Conservation (phyloP, 2,329 filamentous ascomycete species). For the Fusarium hostae region DNA sequence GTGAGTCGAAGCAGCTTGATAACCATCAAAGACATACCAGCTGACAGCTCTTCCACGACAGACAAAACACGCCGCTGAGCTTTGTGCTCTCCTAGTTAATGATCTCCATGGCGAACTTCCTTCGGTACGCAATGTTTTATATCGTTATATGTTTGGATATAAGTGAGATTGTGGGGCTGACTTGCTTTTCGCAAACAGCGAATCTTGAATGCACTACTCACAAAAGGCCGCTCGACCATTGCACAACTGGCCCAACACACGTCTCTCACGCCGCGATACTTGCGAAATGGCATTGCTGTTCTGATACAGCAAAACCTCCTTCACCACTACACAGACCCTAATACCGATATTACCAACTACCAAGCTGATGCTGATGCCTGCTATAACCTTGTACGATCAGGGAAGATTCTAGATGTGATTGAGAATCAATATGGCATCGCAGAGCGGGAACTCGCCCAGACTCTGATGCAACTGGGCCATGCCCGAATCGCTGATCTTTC, state of each 20-base stretch:
- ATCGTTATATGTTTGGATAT: slow-evolving; percentile 3
- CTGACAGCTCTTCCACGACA: slow-evolving; percentile 48
- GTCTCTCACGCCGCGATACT: slow-evolving; percentile 76
- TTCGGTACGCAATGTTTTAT: slow-evolving; percentile 71
- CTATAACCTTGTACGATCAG: slow-evolving; percentile 83
- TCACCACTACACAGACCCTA: slow-evolving; percentile 74
- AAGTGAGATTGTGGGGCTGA: slow-evolving; percentile 44
- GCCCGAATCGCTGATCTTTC: slow-evolving; percentile 76
- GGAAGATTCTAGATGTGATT: slow-evolving; percentile 82
- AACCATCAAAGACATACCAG: slow-evolving; percentile 23
- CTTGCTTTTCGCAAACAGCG: slow-evolving; percentile 65
- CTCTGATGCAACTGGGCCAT: slow-evolving; percentile 81
- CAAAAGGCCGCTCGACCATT: slow-evolving; percentile 80
- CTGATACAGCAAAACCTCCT: slow-evolving; percentile 90
- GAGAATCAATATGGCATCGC: slow-evolving; percentile 78
- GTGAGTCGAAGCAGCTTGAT: slow-evolving; percentile 55
- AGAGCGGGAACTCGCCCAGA: slow-evolving; percentile 79
- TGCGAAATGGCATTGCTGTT: slow-evolving; percentile 83
- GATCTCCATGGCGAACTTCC: slow-evolving; percentile 92
- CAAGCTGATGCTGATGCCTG: slow-evolving; percentile 83
- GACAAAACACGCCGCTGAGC: slow-evolving; percentile 83
- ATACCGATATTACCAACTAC: slow-evolving; percentile 76
- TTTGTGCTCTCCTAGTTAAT: slow-evolving; percentile 88
- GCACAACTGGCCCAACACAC: slow-evolving; percentile 77
- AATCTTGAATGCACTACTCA: slow-evolving; percentile 83